Evolutionary conservation across 2,329 filamentous ascomycete species (phyloP).

Genomic region (Neopestalotiopsis clavispora): DNA sequence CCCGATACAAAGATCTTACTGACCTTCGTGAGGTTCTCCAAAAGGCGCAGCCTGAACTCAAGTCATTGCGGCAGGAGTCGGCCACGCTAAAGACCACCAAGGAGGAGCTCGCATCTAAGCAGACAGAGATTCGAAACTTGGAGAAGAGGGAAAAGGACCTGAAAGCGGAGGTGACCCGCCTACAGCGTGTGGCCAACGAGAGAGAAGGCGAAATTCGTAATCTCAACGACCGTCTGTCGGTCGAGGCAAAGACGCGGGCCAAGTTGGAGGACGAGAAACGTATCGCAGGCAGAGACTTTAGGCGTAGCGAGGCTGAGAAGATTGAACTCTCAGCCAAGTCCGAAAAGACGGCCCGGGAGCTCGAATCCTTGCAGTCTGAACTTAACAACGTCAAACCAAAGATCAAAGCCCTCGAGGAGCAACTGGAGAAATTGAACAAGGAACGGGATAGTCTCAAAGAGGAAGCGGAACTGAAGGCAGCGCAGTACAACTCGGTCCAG

Average conservation of each 20-base stretch:
- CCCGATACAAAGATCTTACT: slow-evolving; percentile 84
- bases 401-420: slow-evolving; percentile 73
- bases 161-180: slow-evolving; percentile 71
- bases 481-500: slow-evolving; percentile 85
- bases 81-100: slow-evolving; percentile 74
- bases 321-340: slow-evolving; percentile 75
- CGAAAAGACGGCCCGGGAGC: slow-evolving; percentile 73
- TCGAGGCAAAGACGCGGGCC: slow-evolving; percentile 73
- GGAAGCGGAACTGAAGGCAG: slow-evolving; percentile 81
- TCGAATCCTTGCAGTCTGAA: slow-evolving; percentile 76
- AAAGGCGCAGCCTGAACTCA: slow-evolving; percentile 86
- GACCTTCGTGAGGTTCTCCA: slow-evolving; percentile 80
- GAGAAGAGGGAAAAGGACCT: slow-evolving; percentile 85
- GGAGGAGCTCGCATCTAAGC: slow-evolving; percentile 69
- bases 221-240: slow-evolving; percentile 77
- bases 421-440: slow-evolving; percentile 68
- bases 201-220: slow-evolving; percentile 79
- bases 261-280: slow-evolving; percentile 81
- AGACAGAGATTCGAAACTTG: slow-evolving; percentile 70
- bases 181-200: slow-evolving; percentile 73
- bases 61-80: slow-evolving; percentile 77
- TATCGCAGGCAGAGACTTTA: slow-evolving; percentile 75
- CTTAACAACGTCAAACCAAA: slow-evolving; percentile 67
- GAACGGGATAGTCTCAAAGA: slow-evolving; percentile 74
- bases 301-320: slow-evolving; percentile 78